Base-by-base conservation (phyloP, 1,284 basidiomycete species). In the Meira miltonrushii region DNA sequence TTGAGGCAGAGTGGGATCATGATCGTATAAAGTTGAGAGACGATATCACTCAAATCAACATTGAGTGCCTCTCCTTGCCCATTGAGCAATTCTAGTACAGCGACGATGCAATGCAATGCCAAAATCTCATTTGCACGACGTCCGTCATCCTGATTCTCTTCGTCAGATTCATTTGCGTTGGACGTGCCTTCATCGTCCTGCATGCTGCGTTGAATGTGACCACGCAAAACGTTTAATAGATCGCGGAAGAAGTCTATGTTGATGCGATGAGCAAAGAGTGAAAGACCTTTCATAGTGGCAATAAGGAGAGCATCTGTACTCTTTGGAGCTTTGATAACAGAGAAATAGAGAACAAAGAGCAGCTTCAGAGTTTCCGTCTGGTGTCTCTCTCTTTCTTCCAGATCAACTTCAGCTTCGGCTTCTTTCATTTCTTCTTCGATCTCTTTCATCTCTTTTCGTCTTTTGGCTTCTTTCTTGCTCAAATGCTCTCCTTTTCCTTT, bases 221-320 rank as follows among this genome's bases (percentile, higher is more conserved):
- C 83, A 77, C 90, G 89, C 38, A 99, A 82, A 1, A 95, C 92
- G 55, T 85, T 83, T 79, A 98, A 84, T 49, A 99, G 82, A 80
- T 98, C 95, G 67, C 88, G 87, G 85, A 99, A 99, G 81, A 99
- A 99, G 79, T 99, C 95, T 70, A 98, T 85, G 80, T 96, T 99
- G 79, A 99, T 92, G 58, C 96, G 84, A 79, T 98, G 95, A 0
- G 94, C 88, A 74, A 90, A 98, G 79, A 87, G 87, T 5, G 92
- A 87, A 70, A 99, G 88, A 62, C 95, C 95, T 73, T 89, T 87
- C 65, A 99, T 82, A 28, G 92, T 92, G 25, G 89, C 86, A 11
- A 92, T 88, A 19, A 98, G 83, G 9, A 98, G 83, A 6, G 88
- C 86, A 2, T 87, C 88, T 15, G 87, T 86, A n/a, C 82, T 82